Evolutionary conservation across 495 filamentous ascomycete genomes (phyloP), one percentile per base, ranked within the genome.

Genomic region (Oleoguttula mirabilis): DNA sequence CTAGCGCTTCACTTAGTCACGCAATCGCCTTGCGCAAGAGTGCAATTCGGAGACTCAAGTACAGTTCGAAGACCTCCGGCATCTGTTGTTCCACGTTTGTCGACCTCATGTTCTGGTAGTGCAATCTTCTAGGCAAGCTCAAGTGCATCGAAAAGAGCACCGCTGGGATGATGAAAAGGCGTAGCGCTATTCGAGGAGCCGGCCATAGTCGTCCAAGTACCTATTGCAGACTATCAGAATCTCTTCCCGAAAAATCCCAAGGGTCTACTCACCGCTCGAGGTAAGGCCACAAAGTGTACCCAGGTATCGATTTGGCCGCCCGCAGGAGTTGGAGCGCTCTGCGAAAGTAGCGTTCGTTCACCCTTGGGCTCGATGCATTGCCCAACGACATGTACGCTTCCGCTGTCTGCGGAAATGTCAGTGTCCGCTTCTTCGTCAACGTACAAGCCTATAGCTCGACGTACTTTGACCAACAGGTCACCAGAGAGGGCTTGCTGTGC

Each of bases 361-460:
- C 56, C 12, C 62, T 57, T 14, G 65, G 32, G 12, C 51, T 54
- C 10, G 67, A 68, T 8, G 70, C 67, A 47, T 72, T 72, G 21
- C 69, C 70, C 10, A 72, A 51, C 32, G 60, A 66, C 62, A 73
- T 73, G 48, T 63, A 67, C 21, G 69, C 65, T 56, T 72, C 68
- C 1, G 69, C 70, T 22, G 63, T 58, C 69, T 72, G 47, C 43
- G 14, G 14, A 16, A 37, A 4, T n/a, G 28, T 15, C 31, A 37
- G 5, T n/a, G 28, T 15, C 31, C 52, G 40, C 52, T 30, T 32
- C 44, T 32, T 36, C 21, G 32, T 31, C 30, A 27, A 7, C 7
- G 7, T 28, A n/a, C 25, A 15, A 30, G 3, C 2, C 3, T 30
- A n/a, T 3, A 25, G 10, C 12, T 19, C 2, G 17, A 58, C 63